A percentile compares a stretch with the other conserved stretches of the same genome.
Conservation (phyloP, 2,329 filamentous ascomycete species). For the Pseudogymnoascus sp. region DNA sequence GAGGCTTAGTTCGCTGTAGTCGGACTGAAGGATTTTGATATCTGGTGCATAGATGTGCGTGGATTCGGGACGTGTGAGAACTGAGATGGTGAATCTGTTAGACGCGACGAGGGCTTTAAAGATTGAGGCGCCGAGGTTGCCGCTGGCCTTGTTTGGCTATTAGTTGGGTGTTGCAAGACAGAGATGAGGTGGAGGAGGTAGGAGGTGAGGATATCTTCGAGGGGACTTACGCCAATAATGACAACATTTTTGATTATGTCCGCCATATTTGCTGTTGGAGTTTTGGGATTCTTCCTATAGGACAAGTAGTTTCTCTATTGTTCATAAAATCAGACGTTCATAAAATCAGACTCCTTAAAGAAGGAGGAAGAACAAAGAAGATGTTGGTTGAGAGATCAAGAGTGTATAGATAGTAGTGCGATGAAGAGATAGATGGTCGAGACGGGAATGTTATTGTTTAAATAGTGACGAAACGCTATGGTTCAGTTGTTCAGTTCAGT, state of each 20-base stretch:
- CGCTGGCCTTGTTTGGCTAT: slow-evolving; percentile 16
- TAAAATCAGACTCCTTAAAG: background rate
- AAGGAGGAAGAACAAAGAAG: background rate
- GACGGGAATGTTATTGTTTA: background rate
- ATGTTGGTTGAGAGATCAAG: background rate
- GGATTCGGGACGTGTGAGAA: slow-evolving; percentile 24
- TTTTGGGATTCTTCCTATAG: background rate
- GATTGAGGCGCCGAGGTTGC: slow-evolving; percentile 21
- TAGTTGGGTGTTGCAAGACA: slow-evolving; percentile 35
- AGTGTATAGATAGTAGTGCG: background rate
- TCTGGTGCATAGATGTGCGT: slow-evolving; percentile 16
- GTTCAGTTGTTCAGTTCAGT: background rate
- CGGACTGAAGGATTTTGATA: slow-evolving; percentile 11
- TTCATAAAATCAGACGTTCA: background rate
- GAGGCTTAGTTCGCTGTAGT: slow-evolving; percentile 10
- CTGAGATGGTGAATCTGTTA: slow-evolving; percentile 19
- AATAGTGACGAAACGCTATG: background rate
- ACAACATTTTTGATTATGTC: background rate
- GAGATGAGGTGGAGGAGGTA: slow-evolving; percentile 14
- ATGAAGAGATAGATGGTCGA: background rate
- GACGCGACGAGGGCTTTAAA: slow-evolving; percentile 20
- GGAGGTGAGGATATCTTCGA: background rate
- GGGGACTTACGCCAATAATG: background rate
- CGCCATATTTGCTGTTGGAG: background rate
- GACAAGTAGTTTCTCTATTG: background rate